A percentile compares a stretch with the other conserved stretches of the same genome.
phyloP scores from a whole-genome alignment of 768 basidiomycete species.

The Phaeotremella fagi region DNA sequence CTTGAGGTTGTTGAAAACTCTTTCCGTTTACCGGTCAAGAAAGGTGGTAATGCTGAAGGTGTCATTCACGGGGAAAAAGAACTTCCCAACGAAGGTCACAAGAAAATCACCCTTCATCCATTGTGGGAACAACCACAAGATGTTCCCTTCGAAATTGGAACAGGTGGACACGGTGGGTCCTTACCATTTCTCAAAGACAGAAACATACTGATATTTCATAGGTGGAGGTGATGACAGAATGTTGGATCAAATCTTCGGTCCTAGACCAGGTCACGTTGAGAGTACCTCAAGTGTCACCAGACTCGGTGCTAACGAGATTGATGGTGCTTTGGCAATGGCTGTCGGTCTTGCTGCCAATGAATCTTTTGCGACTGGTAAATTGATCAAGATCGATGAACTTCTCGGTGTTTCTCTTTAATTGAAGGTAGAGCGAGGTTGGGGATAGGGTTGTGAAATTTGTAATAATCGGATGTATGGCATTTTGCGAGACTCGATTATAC shows the following conservation, averaged over 20 bases:
- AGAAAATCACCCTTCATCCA: slow-evolving; percentile 52
- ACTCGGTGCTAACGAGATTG: slow-evolving; percentile 54
- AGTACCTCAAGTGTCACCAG: slow-evolving; percentile 53
- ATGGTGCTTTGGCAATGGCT: slow-evolving; percentile 53
- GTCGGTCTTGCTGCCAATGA: slow-evolving; percentile 56
- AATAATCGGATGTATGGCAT: too few species aligned
- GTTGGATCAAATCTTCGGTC: slow-evolving; percentile 55
- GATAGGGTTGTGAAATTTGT: too few species aligned
- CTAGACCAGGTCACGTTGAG: slow-evolving; percentile 50
- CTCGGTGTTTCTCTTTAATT: slow-evolving; percentile 23
- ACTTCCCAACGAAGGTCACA: slow-evolving; percentile 52
- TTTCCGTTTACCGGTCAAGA: slow-evolving; percentile 18
- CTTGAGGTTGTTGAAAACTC: slow-evolving; percentile 55
- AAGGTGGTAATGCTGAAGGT: slow-evolving; percentile 32
- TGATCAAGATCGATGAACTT: slow-evolving; percentile 50
- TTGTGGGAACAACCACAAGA: slow-evolving; percentile 53
- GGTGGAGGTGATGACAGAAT: slow-evolving; percentile 54
- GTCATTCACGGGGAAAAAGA: slow-evolving; percentile 42
- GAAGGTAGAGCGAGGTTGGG: background rate
- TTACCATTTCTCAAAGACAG: background rate
- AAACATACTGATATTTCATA: slow-evolving; percentile 2
- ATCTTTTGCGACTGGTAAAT: slow-evolving; percentile 53
- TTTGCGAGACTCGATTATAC: too few species aligned
- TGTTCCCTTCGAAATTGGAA: slow-evolving; percentile 52
- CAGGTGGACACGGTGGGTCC: slow-evolving; percentile 52